Base-by-base conservation (phyloP, 768 basidiomycete genomes). In the Tulasnella sp. region DNA sequence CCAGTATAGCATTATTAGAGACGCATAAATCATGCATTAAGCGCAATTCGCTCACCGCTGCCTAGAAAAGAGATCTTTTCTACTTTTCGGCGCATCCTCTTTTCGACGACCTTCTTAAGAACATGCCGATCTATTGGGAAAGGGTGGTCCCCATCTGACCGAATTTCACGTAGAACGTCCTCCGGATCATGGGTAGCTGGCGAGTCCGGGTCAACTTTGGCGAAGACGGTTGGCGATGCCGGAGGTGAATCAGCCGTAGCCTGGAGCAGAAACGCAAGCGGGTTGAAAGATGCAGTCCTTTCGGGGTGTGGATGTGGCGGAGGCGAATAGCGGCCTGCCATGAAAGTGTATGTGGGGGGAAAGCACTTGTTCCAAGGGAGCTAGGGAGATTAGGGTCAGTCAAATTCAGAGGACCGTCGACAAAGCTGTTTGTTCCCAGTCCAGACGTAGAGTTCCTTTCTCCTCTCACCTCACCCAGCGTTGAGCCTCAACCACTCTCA, bases 71-170 rank as follows among this genome's bases (percentile, higher is more conserved):
- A 86, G 83, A 96, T 94, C 31, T 91, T 87, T 3, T 89, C 93
- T 22, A 95, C 93, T 34, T 92, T 90, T 20, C 88, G 85, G 31
- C 87, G 89, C 86, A 92, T 89, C 83, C 91, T 92, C 84, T 94
- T 93, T 73, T 90, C 88, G 11, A 96, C 91, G 64, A 96, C 91
- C 82, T 94, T 93, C 85, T 91, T 93, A 81, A 96, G 87, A 31
- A 94, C 88, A 78, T 89, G 89, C 79, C 94, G 87, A 85, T 96
- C 95, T 37, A 96, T 92, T 78, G 90, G 90, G 83, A 96, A 94
- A 34, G 93, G 93, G 7, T 88, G 89, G 14, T 89, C 87, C 46
- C 89, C 90, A 83, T 94, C 92, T 28, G 91, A 83, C 3, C 81
- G 81, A 42, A 82, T 76, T 81, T 82, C 81, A 9, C 72, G 64